A percentile compares a stretch with the other conserved stretches of the same genome.
phyloP scores from a whole-genome alignment of 306 rosid genomes.

The Mimosa pudica region DNA sequence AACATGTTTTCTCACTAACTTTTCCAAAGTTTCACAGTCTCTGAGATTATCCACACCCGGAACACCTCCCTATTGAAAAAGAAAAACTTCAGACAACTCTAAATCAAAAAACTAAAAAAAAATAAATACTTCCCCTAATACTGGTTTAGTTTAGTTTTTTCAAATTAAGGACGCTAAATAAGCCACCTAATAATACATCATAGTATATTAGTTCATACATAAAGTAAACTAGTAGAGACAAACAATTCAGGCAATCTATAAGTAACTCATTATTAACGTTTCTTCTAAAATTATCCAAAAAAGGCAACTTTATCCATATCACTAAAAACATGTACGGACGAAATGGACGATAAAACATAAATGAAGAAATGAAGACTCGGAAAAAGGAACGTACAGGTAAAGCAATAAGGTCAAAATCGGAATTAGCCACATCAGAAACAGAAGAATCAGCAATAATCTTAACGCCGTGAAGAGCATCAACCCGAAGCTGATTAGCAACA shows the following conservation, averaged over 20 bases:
- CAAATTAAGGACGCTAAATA: no score
- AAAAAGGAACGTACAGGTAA: slow-evolving; percentile 58
- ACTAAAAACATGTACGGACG: neutral
- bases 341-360: neutral
- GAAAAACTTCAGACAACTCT: slow-evolving; percentile 9
- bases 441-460: slow-evolving; percentile 77
- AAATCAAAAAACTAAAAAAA: neutral
- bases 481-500: slow-evolving; percentile 57
- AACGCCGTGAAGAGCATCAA: slow-evolving; percentile 71
- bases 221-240: neutral
- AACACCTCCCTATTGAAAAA: slow-evolving; percentile 75
- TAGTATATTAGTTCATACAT: no score
- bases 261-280: no score
- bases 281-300: no score
- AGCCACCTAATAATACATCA: no score
- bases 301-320: no score
- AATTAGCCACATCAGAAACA: slow-evolving; percentile 54
- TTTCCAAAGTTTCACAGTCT: slow-evolving; percentile 54
- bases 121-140: no score
- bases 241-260: neutral
- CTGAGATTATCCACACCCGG: slow-evolving; percentile 71
- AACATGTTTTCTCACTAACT: slow-evolving; percentile 70
- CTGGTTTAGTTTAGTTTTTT: no score
- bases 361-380: neutral
- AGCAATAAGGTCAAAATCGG: slow-evolving; percentile 74